Evolutionary conservation across 139 green algal genomes (phyloP).

Genomic region (Klebsormidium nitens): DNA sequence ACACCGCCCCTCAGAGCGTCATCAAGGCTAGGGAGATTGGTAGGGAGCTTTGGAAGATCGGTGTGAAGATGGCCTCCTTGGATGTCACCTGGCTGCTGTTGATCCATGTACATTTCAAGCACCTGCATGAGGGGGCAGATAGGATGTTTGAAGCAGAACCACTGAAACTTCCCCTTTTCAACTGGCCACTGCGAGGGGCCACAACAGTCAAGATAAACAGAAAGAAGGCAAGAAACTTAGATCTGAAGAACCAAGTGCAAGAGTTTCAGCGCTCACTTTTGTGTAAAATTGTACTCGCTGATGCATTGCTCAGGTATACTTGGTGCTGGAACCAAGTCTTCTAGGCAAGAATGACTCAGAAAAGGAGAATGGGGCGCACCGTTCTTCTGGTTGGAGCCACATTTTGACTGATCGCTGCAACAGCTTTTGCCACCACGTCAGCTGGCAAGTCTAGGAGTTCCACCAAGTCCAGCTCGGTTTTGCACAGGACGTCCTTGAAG

Average conservation of each 20-base stretch:
- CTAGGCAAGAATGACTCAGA: not conserved
- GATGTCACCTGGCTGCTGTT: not conserved
- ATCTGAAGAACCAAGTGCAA: no score
- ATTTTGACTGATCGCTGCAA: not conserved
- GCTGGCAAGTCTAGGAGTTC: constrained; percentile 13
- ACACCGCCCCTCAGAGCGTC: constrained; percentile 25
- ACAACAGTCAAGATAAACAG: no score
- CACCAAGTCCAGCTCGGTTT: constrained; percentile 23
- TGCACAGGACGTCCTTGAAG: constrained; percentile 31
- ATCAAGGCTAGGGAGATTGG: constrained; percentile 16
- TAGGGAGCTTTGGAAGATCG: constrained; percentile 10
- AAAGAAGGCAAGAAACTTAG: no score
- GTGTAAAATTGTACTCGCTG: not conserved
- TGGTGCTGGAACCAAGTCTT: not conserved
- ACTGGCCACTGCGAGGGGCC: not conserved
- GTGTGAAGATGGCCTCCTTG: no score
- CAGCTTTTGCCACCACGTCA: not conserved
- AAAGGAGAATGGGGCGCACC: not conserved
- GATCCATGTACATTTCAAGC: constrained; percentile 15
- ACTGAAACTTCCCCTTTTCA: not conserved
- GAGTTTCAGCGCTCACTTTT: not conserved
- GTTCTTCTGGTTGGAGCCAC: not conserved
- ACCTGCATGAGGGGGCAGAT: not conserved
- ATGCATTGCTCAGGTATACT: not conserved
- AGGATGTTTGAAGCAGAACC: not conserved